phyloP scores from a whole-genome alignment of 257 asterid genomes.

The Perilla frutescens region DNA sequence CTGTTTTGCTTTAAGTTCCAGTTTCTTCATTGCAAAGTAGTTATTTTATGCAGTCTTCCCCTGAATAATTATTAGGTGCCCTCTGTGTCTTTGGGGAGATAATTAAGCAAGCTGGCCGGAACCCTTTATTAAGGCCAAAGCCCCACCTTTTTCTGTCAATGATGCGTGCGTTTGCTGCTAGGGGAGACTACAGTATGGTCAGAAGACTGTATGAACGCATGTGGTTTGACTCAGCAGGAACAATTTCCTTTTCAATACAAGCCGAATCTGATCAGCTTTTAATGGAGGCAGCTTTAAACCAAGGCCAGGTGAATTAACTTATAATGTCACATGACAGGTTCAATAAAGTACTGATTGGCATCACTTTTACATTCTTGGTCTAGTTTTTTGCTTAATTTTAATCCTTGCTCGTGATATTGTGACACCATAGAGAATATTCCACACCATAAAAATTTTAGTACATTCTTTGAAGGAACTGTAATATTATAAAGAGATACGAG shows the following conservation, averaged over 20 bases:
- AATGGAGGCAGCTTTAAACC: slow-evolving; percentile 78
- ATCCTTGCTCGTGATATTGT: slow-evolving; percentile 15
- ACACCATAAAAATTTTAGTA: not conserved
- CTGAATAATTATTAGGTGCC: slow-evolving; percentile 52
- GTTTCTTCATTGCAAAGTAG: slow-evolving; percentile 30
- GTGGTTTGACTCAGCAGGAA: slow-evolving; percentile 75
- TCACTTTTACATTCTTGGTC: slow-evolving; percentile 17
- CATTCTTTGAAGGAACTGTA: slow-evolving; percentile 25
- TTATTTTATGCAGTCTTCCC: slow-evolving; percentile 32
- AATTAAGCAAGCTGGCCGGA: slow-evolving; percentile 49
- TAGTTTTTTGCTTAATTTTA: not conserved
- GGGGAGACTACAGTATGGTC: slow-evolving; percentile 65
- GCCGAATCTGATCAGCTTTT: slow-evolving; percentile 71
- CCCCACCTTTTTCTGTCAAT: slow-evolving; percentile 73
- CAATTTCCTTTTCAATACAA: slow-evolving; percentile 51
- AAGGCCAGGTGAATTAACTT: slow-evolving; percentile 57
- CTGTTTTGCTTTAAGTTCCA: slow-evolving; percentile 5
- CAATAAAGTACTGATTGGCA: slow-evolving; percentile 14
- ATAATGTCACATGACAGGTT: slow-evolving; percentile 6
- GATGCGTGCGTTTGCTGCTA: slow-evolving; percentile 75
- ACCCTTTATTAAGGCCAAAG: slow-evolving; percentile 61
- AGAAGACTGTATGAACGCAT: slow-evolving; percentile 55
- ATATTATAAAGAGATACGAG: not conserved
- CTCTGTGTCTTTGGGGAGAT: slow-evolving; percentile 75
- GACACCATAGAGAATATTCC: slow-evolving; percentile 8